Evolutionary conservation across 768 basidiomycete genomes (phyloP), one percentile per base, ranked within the genome.

Genomic region (Lepiota brunneoincarnata): DNA sequence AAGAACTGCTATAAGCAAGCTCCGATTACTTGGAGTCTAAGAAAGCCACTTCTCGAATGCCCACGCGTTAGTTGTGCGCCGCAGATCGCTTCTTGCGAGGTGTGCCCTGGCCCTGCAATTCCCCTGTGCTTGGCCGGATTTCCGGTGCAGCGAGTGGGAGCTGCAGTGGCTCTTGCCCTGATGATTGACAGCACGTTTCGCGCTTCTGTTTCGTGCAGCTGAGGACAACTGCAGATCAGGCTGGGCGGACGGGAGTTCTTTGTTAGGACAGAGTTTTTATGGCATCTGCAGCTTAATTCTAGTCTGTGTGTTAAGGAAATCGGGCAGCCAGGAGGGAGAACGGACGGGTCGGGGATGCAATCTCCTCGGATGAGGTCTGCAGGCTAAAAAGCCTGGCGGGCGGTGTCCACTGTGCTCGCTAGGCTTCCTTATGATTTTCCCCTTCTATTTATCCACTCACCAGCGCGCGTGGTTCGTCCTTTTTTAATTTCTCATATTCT

Each of bases 401-500:
- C 26, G 17, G 35, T n/a, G 15, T 28, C 14, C 31, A 31, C 44
- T 26, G 14, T 45, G 35, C 34, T 44, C 11, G 36, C 36, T 18
- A 46, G 52, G 44, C 44, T 54, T 54, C 52, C 44, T 54, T 63
- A 72, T 72, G 70, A 57, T 72, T 58, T 72, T 72, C 65, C 66
- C 68, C 47, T 67, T 69, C 55, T 69, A 63, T 49, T 61, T 64
- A 51, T 70, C 69, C 60, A 64, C 67, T 20, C 72, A 72, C 63
- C 71, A 71, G 64, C 69, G 64, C 58, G 74, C 71, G 61, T 75
- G 74, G 75, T 74, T 47, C 59, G 75, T 64, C 46, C 51, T 41
- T 54, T 57, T 50, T 48, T 34, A 44, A 51, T 59, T 43, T 54
- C 49, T 52, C 35, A 31, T 48, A 38, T 36, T 24, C 26, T 31